These are phyloP conservation scores for Aspergillus tamarii DNA, from an alignment of 2,329 filamentous ascomycete genomes.

Conservation along the genomic window DNA sequence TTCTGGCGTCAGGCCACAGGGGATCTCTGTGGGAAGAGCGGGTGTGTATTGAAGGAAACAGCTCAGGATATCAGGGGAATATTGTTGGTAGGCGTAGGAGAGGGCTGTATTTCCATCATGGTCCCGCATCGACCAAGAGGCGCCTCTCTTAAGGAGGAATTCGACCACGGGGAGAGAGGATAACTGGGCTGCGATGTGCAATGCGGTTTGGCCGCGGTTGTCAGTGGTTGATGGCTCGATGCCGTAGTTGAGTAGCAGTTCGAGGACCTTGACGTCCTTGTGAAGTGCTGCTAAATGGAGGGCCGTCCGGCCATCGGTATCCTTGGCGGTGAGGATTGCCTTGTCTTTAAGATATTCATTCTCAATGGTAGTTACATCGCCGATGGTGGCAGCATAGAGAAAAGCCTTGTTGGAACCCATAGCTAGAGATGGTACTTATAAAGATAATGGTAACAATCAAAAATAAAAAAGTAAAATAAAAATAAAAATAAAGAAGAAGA, in stretches of 20 bases:
- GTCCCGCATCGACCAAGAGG: constrained; percentile 8
- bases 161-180: constrained; percentile 2
- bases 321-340: constrained; percentile 4
- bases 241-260: constrained; percentile 7
- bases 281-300: constrained; percentile 15
- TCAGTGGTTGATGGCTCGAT: not conserved
- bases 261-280: constrained; percentile 3
- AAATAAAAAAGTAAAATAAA: too few species aligned
- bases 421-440: not conserved
- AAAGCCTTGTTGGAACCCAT: not conserved
- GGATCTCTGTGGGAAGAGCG: not conserved
- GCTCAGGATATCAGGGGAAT: not conserved
- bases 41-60: constrained; percentile 10
- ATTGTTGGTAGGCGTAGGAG: constrained; percentile 17
- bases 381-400: constrained; percentile 11
- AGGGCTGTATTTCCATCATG: constrained; percentile 8
- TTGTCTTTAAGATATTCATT: not conserved
- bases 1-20: constrained; percentile 10
- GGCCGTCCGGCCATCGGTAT: constrained; percentile 10
- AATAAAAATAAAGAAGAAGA: not conserved
- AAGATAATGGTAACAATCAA: not conserved
- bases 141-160: constrained; percentile 4
- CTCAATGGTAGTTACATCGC: constrained; percentile 5
- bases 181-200: constrained; percentile 16
- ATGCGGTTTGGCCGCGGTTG: constrained; percentile 9